Evolutionary conservation across 805 yeast genomes (phyloP).

Genomic region (Metschnikowia aberdeeniae): DNA sequence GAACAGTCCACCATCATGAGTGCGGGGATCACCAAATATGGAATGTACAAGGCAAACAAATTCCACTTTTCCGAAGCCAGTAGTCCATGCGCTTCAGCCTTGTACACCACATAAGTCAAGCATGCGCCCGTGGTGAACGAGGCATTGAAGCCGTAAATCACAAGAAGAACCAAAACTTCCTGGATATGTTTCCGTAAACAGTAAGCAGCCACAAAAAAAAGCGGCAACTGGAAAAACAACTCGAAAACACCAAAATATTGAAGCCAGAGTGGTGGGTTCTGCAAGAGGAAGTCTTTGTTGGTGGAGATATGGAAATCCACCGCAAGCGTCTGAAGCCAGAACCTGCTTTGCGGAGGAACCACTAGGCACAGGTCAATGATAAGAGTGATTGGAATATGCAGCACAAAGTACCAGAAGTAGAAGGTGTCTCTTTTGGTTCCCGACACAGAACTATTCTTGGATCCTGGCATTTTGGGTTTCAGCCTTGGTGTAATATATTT

Average conservation of each 20-base stretch:
- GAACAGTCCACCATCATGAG: slow-evolving; percentile 46
- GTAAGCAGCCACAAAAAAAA: slow-evolving; percentile 51
- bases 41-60: slow-evolving; percentile 54
- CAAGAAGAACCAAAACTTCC: slow-evolving; percentile 33
- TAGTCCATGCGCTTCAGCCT: slow-evolving; percentile 38
- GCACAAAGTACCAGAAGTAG: slow-evolving; percentile 47
- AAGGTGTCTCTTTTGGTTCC: slow-evolving; percentile 34
- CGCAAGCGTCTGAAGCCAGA: slow-evolving; percentile 45
- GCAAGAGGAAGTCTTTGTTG: slow-evolving; percentile 71
- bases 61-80: slow-evolving; percentile 32
- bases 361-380: slow-evolving; percentile 72
- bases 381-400: slow-evolving; percentile 75
- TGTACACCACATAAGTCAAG: slow-evolving; percentile 43
- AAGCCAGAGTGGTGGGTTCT: slow-evolving; percentile 67
- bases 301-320: slow-evolving; percentile 54
- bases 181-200: slow-evolving; percentile 13
- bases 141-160: slow-evolving; percentile 80
- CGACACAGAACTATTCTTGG: too few relatives aligned
- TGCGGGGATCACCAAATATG: slow-evolving; percentile 68
- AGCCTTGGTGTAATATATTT: too few relatives aligned
- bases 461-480: too few relatives aligned
- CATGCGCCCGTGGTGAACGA: slow-evolving; percentile 75
- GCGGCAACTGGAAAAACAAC: slow-evolving; percentile 71
- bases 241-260: slow-evolving; percentile 68
- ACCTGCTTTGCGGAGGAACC: slow-evolving; percentile 49